A percentile compares a stretch with the other conserved stretches of the same genome.
These are phyloP conservation scores for Fusarium sp. DNA, from an alignment of 2,329 filamentous ascomycete species.

Conservation along the genomic window DNA sequence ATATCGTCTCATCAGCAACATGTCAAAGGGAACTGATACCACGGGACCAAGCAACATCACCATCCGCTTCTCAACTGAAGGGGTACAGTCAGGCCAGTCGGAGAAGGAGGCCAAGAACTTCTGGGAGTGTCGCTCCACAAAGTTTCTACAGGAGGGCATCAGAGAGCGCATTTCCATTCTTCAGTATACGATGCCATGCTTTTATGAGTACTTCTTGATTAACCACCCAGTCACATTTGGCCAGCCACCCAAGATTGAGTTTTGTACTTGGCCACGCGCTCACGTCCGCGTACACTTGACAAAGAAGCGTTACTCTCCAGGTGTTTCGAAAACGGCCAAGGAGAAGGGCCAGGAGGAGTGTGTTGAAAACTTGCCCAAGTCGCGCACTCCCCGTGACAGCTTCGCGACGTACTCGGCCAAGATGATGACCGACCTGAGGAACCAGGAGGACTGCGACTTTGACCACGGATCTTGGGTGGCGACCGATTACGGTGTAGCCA, in stretches of 20 bases:
- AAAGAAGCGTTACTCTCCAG: too few relatives aligned
- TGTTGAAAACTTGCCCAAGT: too few relatives aligned
- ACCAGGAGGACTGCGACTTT: too few relatives aligned
- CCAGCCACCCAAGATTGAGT: not conserved
- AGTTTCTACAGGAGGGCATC: not conserved
- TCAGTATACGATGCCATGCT: conserved; percentile 6
- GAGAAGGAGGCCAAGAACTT: conserved; percentile 23
- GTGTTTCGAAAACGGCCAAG: too few relatives aligned
- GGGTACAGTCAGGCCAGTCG: conserved; percentile 1
- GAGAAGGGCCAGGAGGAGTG: too few relatives aligned
- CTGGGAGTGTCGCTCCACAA: conserved; percentile 19
- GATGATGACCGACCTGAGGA: not conserved
- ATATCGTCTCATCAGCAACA: not conserved
- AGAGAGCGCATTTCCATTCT: not conserved
- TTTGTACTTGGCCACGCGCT: not conserved
- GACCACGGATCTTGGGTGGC: too few relatives aligned
- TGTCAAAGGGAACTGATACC: not conserved
- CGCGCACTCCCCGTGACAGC: too few relatives aligned
- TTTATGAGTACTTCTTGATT: conserved; percentile 29
- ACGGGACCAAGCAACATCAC: not conserved
- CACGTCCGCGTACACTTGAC: not conserved
- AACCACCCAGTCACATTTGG: not conserved
- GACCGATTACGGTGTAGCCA: not conserved
- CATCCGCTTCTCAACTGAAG: conserved; percentile 13
- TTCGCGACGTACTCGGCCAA: not conserved